Conservation (phyloP, 2,329 filamentous ascomycete species). For the Monilinia polystroma region DNA sequence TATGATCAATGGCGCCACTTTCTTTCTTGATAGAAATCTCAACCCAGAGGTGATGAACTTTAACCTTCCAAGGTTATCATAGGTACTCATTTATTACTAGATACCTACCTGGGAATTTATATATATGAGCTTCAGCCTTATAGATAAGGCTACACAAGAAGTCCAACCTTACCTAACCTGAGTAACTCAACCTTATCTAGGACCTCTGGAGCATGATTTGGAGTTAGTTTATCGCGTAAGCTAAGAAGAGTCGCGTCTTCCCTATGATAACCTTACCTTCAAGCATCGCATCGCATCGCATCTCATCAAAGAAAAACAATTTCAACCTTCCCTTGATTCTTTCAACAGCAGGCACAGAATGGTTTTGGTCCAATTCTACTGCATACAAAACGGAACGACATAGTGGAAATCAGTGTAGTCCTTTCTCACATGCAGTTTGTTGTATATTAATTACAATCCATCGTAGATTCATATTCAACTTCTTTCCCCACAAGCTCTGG, state of each 20-base stretch:
- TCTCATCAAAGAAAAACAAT: constrained; percentile 20
- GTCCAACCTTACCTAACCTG: background rate
- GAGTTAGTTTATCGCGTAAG: background rate
- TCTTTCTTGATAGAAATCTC: constrained; percentile 16
- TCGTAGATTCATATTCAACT: constrained; percentile 33
- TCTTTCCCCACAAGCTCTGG: background rate
- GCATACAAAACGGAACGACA: constrained; percentile 7
- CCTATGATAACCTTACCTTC: background rate
- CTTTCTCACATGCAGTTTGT: constrained; percentile 31
- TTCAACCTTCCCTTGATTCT: constrained; percentile 11
- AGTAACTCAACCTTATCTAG: too few species aligned
- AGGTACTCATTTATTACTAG: background rate
- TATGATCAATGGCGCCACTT: constrained; percentile 22
- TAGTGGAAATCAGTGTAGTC: constrained; percentile 21
- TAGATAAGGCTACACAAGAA: constrained; percentile 20
- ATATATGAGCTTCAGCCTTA: constrained; percentile 7
- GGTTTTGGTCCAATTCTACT: constrained; percentile 8
- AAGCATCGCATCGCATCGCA: too few species aligned
- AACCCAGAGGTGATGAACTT: background rate
- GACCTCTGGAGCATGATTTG: too few species aligned
- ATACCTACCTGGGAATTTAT: too few species aligned
- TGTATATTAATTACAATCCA: constrained; percentile 25
- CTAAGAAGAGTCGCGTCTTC: constrained; percentile 14
- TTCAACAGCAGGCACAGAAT: constrained; percentile 17
- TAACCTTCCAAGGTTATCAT: background rate